Evolutionary conservation across 805 yeast genomes (phyloP).

Genomic region (Ogataea glucozyma): DNA sequence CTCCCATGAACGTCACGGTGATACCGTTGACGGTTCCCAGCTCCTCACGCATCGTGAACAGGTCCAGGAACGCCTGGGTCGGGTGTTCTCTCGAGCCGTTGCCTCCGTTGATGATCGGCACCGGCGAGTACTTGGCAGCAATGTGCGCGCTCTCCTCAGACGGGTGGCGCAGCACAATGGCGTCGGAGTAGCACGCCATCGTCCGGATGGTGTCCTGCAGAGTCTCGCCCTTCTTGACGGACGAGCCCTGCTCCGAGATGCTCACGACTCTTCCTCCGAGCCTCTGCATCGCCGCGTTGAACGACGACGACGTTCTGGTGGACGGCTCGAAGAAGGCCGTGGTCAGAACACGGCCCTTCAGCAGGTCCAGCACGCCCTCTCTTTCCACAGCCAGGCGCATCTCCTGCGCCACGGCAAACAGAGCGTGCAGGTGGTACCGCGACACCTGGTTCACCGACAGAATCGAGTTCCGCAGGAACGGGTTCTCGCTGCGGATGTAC

Average conservation of each 20-base stretch:
- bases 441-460: constrained; percentile 84
- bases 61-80: constrained; percentile 95
- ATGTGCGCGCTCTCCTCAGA: constrained; percentile 85
- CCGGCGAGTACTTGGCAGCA: constrained; percentile 95
- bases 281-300: constrained; percentile 99
- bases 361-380: constrained; percentile 87
- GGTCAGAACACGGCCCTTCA: constrained; percentile 87
- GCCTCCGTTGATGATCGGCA: constrained; percentile 97
- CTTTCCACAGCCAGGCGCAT: constrained; percentile 96
- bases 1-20: constrained; percentile 98
- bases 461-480: constrained; percentile 86
- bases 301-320: constrained; percentile 94
- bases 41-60: constrained; percentile 98
- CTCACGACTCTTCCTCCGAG: constrained; percentile 96
- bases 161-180: constrained; percentile 96
- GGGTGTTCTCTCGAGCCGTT: constrained; percentile 99
- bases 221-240: constrained; percentile 97
- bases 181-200: constrained; percentile 93
- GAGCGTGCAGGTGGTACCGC: constrained; percentile 85
- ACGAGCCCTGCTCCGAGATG: constrained; percentile 81
- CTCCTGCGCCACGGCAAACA: constrained; percentile 97
- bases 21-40: constrained; percentile 97
- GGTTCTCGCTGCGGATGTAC: constrained; percentile 78
- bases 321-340: constrained; percentile 98
- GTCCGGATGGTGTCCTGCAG: constrained; percentile 95